Conservation (phyloP, 345 rosid species). For the Corymbia maculata region DNA sequence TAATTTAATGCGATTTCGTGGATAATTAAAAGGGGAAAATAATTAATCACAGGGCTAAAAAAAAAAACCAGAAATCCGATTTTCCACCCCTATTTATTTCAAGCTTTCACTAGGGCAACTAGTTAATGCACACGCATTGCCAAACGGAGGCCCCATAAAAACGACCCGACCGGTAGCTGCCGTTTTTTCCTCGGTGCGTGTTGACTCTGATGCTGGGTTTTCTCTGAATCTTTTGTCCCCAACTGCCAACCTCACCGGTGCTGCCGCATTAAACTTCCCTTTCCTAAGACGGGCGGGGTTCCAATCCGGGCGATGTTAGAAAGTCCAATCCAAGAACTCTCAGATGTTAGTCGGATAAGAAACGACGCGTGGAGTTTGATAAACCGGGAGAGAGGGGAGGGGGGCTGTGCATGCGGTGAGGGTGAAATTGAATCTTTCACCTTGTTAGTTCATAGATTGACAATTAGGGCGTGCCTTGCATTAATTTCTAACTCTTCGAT, state of each 20-base stretch:
- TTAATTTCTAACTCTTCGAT: not conserved
- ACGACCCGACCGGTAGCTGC: not conserved
- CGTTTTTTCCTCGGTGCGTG: not conserved
- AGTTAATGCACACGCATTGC: not conserved
- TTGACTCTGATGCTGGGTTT: not conserved
- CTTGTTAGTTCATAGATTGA: not conserved
- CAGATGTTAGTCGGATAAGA: fast-evolving
- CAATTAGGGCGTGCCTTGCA: not conserved
- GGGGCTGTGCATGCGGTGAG: too few species aligned
- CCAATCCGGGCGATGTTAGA: not conserved
- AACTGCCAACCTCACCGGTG: not conserved
- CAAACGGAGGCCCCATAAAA: not conserved
- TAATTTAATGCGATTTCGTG: not conserved
- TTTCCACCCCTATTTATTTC: not conserved
- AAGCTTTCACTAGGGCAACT: not conserved
- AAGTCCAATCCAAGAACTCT: not conserved
- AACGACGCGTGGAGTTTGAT: not conserved
- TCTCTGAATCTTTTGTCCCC: not conserved
- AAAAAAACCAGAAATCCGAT: not conserved
- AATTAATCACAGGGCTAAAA: not conserved
- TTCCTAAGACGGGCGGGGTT: not conserved
- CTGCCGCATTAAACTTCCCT: not conserved
- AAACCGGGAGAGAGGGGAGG: not conserved
- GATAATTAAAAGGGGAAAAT: not conserved
- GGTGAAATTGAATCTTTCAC: not conserved